A percentile compares a stretch with the other conserved stretches of the same genome.
Evolutionary conservation across 306 rosid species (phyloP).

Genomic region (Cicer pinnatifidum): DNA sequence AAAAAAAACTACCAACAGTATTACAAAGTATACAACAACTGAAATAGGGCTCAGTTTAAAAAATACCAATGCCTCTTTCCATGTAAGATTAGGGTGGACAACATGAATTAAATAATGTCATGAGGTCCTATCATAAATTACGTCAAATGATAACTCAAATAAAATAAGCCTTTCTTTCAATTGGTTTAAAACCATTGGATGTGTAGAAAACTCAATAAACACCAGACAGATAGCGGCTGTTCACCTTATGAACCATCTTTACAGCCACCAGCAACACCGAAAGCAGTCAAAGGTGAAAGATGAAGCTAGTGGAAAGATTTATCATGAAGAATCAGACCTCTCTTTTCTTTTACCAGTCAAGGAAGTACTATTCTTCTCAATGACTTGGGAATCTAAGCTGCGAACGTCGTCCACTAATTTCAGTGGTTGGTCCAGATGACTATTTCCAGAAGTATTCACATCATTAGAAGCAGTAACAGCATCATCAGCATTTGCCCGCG

Average conservation of each 20-base stretch:
- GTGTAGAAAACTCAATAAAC: slow-evolving; percentile 17
- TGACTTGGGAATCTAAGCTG: slow-evolving; percentile 39
- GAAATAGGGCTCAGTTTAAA: slow-evolving; percentile 18
- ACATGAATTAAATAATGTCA: neutral
- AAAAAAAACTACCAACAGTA: too few species aligned
- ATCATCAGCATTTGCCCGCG: slow-evolving; percentile 48
- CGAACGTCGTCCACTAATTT: slow-evolving; percentile 24
- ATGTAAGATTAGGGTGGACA: neutral
- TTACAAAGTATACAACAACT: neutral
- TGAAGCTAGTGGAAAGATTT: slow-evolving; percentile 5
- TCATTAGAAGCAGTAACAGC: slow-evolving; percentile 34
- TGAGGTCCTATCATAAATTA: neutral
- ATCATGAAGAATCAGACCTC: slow-evolving; percentile 57
- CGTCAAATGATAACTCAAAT: neutral
- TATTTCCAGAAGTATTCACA: slow-evolving; percentile 43
- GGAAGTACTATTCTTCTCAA: slow-evolving; percentile 40
- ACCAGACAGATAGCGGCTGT: slow-evolving; percentile 4
- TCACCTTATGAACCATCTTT: slow-evolving; percentile 17
- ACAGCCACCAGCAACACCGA: slow-evolving; percentile 2
- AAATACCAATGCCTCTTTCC: neutral
- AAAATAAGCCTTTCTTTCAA: neutral
- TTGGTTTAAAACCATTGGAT: slow-evolving; percentile 9
- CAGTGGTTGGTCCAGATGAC: slow-evolving; percentile 35
- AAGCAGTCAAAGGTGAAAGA: slow-evolving; percentile 15
- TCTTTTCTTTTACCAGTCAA: slow-evolving; percentile 74